A percentile compares a stretch with the other conserved stretches of the same genome.
These are phyloP conservation scores for Beauveria sp. DNA, from an alignment of 2,329 filamentous ascomycete species.

Conservation along the genomic window DNA sequence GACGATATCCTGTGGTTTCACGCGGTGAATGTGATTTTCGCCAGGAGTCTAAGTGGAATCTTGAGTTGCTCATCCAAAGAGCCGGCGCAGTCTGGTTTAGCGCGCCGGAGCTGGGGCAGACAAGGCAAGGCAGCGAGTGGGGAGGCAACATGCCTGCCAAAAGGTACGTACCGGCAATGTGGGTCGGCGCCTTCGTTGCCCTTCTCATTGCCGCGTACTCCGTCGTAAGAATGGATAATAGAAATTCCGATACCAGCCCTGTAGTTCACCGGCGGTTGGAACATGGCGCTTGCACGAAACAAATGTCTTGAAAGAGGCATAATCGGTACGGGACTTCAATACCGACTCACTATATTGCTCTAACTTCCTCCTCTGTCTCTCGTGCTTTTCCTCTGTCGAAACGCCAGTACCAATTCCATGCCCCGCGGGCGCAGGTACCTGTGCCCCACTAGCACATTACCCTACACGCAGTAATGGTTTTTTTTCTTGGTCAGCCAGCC, in stretches of 20 bases:
- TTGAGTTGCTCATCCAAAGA: constrained; percentile 27
- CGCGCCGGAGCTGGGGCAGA: constrained; percentile 13
- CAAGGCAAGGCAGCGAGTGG: constrained; percentile 10
- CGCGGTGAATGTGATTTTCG: neutral
- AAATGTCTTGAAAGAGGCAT: too few species aligned
- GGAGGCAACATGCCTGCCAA: constrained; percentile 17
- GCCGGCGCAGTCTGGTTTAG: constrained; percentile 25
- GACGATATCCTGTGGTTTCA: neutral
- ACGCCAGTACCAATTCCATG: too few species aligned
- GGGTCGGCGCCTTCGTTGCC: too few species aligned
- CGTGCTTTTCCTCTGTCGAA: too few species aligned
- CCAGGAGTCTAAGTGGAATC: constrained; percentile 23
- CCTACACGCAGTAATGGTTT: neutral
- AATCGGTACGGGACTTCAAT: too few species aligned
- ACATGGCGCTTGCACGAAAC: neutral
- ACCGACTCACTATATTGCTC: too few species aligned
- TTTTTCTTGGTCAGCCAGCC: neutral
- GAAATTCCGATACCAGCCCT: neutral
- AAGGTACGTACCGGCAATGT: neutral
- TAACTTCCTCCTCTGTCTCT: too few species aligned
- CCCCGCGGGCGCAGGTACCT: too few species aligned
- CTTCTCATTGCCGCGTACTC: too few species aligned
- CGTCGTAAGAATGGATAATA: neutral
- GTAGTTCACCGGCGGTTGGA: neutral
- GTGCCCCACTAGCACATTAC: neutral